These are phyloP conservation scores for Hyparrhenia diplandra DNA, from an alignment of 176 grass and related monocot species.

Conservation along the genomic window DNA sequence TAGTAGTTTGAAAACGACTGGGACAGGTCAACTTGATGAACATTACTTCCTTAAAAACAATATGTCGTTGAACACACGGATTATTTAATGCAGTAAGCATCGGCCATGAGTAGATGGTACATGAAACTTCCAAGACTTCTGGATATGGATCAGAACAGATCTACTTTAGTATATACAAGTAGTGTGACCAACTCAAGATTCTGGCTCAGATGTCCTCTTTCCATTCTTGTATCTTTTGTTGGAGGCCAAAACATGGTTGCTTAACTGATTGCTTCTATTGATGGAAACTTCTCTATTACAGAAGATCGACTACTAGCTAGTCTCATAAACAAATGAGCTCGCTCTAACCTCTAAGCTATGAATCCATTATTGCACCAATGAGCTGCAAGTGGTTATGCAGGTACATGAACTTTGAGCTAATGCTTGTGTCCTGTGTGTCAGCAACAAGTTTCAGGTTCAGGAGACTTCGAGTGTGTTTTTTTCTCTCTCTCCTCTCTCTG, in stretches of 20 bases:
- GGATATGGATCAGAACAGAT: conserved; percentile 23
- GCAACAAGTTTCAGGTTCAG: not conserved
- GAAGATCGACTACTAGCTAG: too few species aligned
- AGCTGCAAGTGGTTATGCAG: not conserved
- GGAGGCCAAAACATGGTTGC: not conserved
- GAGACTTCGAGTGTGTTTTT: not conserved
- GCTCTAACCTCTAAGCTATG: not conserved
- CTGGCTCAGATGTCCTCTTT: conserved; percentile 23
- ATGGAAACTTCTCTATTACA: conserved; percentile 11
- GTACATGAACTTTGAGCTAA: not conserved
- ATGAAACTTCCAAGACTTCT: not conserved
- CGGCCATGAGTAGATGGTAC: not conserved
- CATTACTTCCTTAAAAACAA: conserved; percentile 6
- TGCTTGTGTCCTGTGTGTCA: not conserved
- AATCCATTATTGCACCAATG: conserved; percentile 26
- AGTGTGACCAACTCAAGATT: conserved; percentile 25
- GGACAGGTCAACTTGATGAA: conserved; percentile 19
- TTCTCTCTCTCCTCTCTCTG: not conserved
- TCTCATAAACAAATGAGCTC: conserved; percentile 23
- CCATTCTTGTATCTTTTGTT: conserved; percentile 14
- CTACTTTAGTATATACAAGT: not conserved
- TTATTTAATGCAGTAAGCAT: not conserved
- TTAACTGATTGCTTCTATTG: conserved; percentile 23
- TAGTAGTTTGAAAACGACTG: not conserved
- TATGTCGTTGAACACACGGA: not conserved